Percentiles rank a stretch among this genome's conserved stretches.
These are phyloP conservation scores for Aspergillus viridinutans DNA, from an alignment of 2,329 filamentous ascomycete genomes.

Conservation along the genomic window DNA sequence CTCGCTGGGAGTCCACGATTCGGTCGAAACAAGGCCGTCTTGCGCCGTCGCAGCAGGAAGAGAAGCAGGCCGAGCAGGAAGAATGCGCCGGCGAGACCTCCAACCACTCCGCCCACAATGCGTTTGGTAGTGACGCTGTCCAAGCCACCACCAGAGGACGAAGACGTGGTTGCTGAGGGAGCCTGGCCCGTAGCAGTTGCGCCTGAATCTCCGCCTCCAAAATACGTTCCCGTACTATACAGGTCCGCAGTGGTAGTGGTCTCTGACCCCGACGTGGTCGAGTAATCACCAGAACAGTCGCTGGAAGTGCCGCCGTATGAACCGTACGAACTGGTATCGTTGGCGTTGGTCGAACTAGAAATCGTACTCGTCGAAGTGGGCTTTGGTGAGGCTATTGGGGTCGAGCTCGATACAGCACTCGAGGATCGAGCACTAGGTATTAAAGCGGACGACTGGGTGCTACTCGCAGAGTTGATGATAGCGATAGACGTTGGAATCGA, in stretches of 20 bases:
- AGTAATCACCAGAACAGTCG: neutral
- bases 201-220: constrained; percentile 10
- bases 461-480: constrained; percentile 1
- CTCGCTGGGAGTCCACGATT: constrained; percentile 20
- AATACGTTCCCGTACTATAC: constrained; percentile 1
- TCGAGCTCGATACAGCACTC: constrained; percentile 1
- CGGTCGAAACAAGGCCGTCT: constrained; percentile 33
- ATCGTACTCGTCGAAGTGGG: constrained; percentile 2
- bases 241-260: constrained; percentile 1
- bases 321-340: neutral
- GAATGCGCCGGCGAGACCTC: constrained; percentile 56
- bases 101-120: constrained; percentile 60
- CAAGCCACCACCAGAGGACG: constrained; percentile 13
- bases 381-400: neutral
- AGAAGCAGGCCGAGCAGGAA: constrained; percentile 42
- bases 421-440: neutral
- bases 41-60: constrained; percentile 46
- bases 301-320: neutral
- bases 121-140: constrained; percentile 40
- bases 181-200: constrained; percentile 4
- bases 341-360: neutral
- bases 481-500: neutral
- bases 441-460: neutral
- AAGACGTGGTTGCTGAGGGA: constrained; percentile 4
- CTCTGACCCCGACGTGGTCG: constrained; percentile 4